A percentile compares a stretch with the other conserved stretches of the same genome.
phyloP scores from a whole-genome alignment of 176 grass and related monocot genomes.

The Juncus inflexus region DNA sequence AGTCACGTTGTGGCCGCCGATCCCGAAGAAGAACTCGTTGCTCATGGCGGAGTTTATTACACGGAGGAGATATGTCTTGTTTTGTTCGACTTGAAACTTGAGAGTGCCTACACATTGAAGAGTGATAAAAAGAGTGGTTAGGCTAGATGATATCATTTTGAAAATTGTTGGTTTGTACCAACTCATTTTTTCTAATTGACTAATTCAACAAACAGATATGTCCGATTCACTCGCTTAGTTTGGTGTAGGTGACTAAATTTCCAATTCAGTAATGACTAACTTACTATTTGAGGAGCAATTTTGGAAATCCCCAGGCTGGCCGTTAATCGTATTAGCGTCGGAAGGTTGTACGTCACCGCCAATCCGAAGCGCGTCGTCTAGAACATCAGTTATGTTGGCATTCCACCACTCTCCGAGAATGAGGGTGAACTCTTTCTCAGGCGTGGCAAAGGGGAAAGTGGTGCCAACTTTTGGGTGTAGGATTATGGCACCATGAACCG shows the following conservation, averaged over 20 bases:
- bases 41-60: constrained; percentile 44
- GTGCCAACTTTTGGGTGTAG: constrained; percentile 34
- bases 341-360: constrained; percentile 41
- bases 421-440: constrained; percentile 55
- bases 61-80: constrained; percentile 43
- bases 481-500: constrained; percentile 45
- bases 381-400: constrained; percentile 39
- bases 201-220: too few species aligned
- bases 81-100: constrained; percentile 28
- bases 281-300: constrained; percentile 25
- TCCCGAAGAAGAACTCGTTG: constrained; percentile 42
- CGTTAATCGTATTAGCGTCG: constrained; percentile 53
- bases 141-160: too few species aligned
- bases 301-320: constrained; percentile 30
- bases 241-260: neutral
- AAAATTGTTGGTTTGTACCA: too few species aligned
- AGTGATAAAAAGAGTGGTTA: neutral
- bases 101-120: constrained; percentile 2
- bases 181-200: too few species aligned
- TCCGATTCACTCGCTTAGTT: too few species aligned
- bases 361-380: constrained; percentile 30
- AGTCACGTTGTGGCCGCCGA: constrained; percentile 41
- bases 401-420: constrained; percentile 69
- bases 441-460: constrained; percentile 53
- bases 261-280: neutral